Percentiles rank a stretch among this genome's conserved stretches.
phyloP scores from a whole-genome alignment of 1,139 yeast species.

The Taphrina confusa region DNA sequence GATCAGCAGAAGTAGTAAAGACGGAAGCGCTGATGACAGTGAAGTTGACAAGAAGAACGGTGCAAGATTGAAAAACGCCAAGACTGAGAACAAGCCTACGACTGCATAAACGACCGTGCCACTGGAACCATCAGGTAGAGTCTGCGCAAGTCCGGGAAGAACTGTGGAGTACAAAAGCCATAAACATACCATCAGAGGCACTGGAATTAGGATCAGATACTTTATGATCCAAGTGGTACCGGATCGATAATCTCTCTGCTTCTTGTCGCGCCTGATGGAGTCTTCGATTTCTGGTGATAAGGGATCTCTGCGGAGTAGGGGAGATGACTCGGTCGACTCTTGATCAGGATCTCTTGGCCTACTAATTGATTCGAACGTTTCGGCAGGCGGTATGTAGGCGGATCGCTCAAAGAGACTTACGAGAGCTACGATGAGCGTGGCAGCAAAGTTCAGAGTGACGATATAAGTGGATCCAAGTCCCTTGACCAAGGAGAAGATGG shows the following conservation, averaged over 20 bases:
- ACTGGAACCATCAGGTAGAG: constrained; percentile 39
- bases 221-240: constrained; percentile 35
- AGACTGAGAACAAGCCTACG: constrained; percentile 10
- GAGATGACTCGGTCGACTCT: constrained; percentile 23
- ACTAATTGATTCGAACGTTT: constrained; percentile 28
- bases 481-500: constrained; percentile 23
- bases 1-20: constrained; percentile 39
- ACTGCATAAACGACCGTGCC: constrained; percentile 11
- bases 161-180: constrained; percentile 39
- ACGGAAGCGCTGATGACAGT: constrained; percentile 28
- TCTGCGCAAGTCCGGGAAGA: constrained; percentile 40
- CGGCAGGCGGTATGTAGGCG: constrained; percentile 30
- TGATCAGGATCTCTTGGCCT: constrained; percentile 25
- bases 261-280: constrained; percentile 11
- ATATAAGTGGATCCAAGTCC: constrained; percentile 33
- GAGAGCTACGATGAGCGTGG: constrained; percentile 30
- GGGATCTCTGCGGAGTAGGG: constrained; percentile 24
- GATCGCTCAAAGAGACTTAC: constrained; percentile 32
- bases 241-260: constrained; percentile 29
- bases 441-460: constrained; percentile 32
- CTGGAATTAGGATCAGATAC: constrained; percentile 30
- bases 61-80: constrained; percentile 37
- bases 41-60: constrained; percentile 35
- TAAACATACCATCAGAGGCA: constrained; percentile 38
- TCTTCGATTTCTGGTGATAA: constrained; percentile 24